Base-by-base conservation (phyloP, 495 filamentous ascomycete genomes). In the Tuber magnatum region DNA sequence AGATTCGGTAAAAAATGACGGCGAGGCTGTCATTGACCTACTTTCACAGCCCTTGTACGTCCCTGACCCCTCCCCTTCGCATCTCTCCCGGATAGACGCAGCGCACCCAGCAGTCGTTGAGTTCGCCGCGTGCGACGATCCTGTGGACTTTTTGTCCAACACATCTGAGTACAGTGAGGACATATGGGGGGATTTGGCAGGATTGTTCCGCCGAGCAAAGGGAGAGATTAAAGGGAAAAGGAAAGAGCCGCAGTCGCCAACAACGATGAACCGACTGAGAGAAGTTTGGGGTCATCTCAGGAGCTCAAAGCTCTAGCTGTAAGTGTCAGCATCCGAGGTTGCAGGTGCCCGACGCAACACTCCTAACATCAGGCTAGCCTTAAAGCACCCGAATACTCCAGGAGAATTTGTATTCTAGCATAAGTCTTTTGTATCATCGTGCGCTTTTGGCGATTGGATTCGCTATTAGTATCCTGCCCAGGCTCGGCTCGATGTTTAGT, bases 151-250 rank as follows among this genome's bases (percentile, higher is more conserved):
- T 85, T 69, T 80, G 73, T 68, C 86, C 32, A 69, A 32, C 51
- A 75, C 70, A 84, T 91, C 70, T 91, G 91, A 91, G 84, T 78
- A 89, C 87, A 51, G 84, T 44, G 90, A 93, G 82, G 91, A 93
- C 75, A 91, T 94, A 18, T 94, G 92, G 92, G 92, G 92, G 75
- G 90, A 90, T 76, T 82, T 93, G 65, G 79, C 85, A 35, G 87
- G 89, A n/a, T 84, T 90, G 56, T 84, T 92, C 43, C 85, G 88
- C 75, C 87, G 88, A 69, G 91, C 92, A n/a, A 84, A 84, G 61
- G 80, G 84, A 71, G 92, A 94, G 81, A 82, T 92, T 51, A 75
- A 82, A 68, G 82, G 78, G 20, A 81, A 83, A 69, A 73, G n/a
- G 8, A 77, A 82, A 38, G 74, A 76, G 22, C 43, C 28, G 41